Evolutionary conservation across 225 moss, liverwort and hornwort species (phyloP).

Genomic region (Asterella californica): DNA sequence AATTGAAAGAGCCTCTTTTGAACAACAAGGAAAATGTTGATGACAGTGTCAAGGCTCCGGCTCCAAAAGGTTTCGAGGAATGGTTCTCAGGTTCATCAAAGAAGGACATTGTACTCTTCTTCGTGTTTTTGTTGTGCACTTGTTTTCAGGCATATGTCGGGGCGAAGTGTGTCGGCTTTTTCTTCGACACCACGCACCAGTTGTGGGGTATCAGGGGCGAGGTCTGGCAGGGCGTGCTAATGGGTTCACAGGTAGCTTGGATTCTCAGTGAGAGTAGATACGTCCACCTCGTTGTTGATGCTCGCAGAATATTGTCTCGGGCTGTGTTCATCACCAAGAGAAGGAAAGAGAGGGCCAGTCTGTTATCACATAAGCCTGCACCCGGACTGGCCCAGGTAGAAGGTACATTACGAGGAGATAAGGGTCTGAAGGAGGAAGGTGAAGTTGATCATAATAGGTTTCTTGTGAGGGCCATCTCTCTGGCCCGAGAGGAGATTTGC

Average conservation of each 20-base stretch:
- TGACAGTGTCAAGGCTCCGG: conserved; percentile 24
- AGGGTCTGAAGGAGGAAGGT: conserved; percentile 69
- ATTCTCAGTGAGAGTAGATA: conserved; percentile 81
- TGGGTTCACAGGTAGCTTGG: conserved; percentile 91
- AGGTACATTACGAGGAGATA: conserved; percentile 86
- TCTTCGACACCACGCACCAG: conserved; percentile 65
- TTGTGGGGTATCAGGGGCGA: conserved; percentile 70
- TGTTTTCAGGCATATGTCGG: conserved; percentile 93
- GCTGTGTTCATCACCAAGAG: conserved; percentile 61
- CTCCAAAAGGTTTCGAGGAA: conserved; percentile 49
- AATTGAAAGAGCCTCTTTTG: conserved; percentile 64
- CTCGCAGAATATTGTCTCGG: conserved; percentile 77
- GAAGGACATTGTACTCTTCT: conserved; percentile 83
- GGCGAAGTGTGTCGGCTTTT: conserved; percentile 88
- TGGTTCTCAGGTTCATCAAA: conserved; percentile 91
- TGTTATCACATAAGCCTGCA: neutral
- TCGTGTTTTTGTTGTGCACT: conserved; percentile 72
- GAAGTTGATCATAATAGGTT: conserved; percentile 85
- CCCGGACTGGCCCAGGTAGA: conserved; percentile 42
- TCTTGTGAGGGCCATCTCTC: conserved; percentile 70
- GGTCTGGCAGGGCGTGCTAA: conserved; percentile 82
- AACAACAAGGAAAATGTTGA: conserved; percentile 31
- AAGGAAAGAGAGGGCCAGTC: conserved; percentile 10
- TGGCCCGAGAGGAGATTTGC: conserved; percentile 67
- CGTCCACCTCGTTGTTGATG: conserved; percentile 69